Evolutionary conservation across 163 green algal genomes (phyloP).

Genomic region (Volvox carteri): DNA sequence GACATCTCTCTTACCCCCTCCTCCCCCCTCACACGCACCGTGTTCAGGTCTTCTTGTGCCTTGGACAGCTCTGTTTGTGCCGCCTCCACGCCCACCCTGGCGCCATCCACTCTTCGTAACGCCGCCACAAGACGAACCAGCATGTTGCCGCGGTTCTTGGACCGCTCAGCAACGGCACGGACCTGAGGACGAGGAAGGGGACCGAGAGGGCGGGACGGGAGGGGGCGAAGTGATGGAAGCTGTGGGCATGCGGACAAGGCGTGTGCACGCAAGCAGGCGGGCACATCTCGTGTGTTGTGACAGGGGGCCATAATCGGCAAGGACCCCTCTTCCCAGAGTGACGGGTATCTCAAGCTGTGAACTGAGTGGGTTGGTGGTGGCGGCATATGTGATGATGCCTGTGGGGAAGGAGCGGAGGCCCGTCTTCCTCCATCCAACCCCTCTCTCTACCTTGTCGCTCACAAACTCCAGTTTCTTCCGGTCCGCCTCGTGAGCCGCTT

Average conservation of each 20-base stretch:
- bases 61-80: constrained; percentile 34
- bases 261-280: too few species aligned
- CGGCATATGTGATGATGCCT: too few species aligned
- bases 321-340: too few species aligned
- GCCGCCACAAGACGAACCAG: constrained; percentile 55
- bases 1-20: too few species aligned
- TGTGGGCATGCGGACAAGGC: too few species aligned
- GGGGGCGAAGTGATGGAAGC: too few species aligned
- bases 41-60: constrained; percentile 28
- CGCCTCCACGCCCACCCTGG: constrained; percentile 43
- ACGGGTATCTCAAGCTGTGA: too few species aligned
- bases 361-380: too few species aligned
- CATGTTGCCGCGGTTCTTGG: constrained; percentile 53
- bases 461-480: constrained; percentile 45
- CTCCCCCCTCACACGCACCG: constrained; percentile 3
- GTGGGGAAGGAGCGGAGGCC: too few species aligned
- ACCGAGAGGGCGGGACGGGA: neutral
- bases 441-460: constrained; percentile 50
- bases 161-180: constrained; percentile 41
- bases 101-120: constrained; percentile 13
- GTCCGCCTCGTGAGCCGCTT: constrained; percentile 36
- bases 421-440: too few species aligned
- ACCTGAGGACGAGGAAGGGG: constrained; percentile 1
- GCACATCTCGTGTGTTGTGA: too few species aligned
- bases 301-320: too few species aligned